A percentile compares a stretch with the other conserved stretches of the same genome.
phyloP scores from a whole-genome alignment of 192 early-diverging fungal genomes.

The Chytriomyces confervae region DNA sequence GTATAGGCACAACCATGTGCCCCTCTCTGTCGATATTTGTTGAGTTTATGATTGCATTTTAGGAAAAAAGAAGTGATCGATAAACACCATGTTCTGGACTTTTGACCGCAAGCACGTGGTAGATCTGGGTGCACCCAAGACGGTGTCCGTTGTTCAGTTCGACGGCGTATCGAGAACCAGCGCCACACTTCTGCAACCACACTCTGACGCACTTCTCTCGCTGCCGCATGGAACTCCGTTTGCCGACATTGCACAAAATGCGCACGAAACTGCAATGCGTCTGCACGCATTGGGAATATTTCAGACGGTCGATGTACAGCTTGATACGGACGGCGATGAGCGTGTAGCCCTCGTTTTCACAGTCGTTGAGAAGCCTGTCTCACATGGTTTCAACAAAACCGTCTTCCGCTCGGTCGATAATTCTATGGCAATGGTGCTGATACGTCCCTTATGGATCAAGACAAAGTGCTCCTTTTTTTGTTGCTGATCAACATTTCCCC shows the following conservation, averaged over 20 bases:
- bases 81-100: constrained; percentile 12
- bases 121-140: background rate
- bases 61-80: background rate
- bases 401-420: background rate
- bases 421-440: background rate
- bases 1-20: too few relatives aligned
- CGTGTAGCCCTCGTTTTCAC: constrained; percentile 73
- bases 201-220: background rate
- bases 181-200: background rate
- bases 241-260: constrained; percentile 64
- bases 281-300: constrained; percentile 74
- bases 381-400: constrained; percentile 10
- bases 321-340: constrained; percentile 60
- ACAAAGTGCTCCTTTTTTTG: background rate
- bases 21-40: background rate
- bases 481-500: background rate
- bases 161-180: background rate
- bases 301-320: constrained; percentile 63
- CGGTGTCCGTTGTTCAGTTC: background rate
- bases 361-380: constrained; percentile 59
- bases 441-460: background rate
- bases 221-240: constrained; percentile 36
- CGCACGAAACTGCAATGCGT: constrained; percentile 60
- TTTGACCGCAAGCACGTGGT: background rate
- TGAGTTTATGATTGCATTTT: background rate